Conservation (phyloP, 2,329 filamentous ascomycete genomes). For the Pseudomassariella vexata region DNA sequence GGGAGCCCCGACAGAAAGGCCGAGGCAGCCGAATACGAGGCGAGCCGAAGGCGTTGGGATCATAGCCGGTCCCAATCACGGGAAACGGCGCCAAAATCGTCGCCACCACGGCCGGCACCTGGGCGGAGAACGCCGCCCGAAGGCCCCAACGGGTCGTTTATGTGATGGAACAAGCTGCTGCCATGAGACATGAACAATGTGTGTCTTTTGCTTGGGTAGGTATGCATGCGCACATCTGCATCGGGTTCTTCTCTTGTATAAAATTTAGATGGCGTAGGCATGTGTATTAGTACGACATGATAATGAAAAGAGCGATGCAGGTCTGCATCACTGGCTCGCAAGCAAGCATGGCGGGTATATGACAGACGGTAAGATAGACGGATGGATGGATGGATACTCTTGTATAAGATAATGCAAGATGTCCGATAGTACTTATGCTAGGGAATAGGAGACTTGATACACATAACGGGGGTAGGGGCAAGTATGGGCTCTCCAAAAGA, state of each 20-base stretch:
- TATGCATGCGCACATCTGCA: not conserved
- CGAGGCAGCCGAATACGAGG: slow-evolving; percentile 19
- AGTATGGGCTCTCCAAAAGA: too few species aligned
- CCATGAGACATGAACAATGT: too few species aligned
- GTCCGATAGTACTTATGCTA: too few species aligned
- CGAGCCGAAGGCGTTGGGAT: slow-evolving; percentile 18
- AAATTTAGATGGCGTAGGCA: not conserved
- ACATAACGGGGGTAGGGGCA: too few species aligned
- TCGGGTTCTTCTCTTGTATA: not conserved
- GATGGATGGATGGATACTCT: too few species aligned
- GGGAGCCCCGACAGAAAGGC: slow-evolving; percentile 22
- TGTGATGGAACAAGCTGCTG: slow-evolving; percentile 1
- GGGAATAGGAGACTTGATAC: too few species aligned
- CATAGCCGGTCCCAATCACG: slow-evolving; percentile 16
- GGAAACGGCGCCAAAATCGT: slow-evolving; percentile 12
- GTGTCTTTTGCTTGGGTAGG: too few species aligned
- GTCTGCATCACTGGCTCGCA: too few species aligned
- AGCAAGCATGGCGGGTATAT: too few species aligned
- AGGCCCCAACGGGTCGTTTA: slow-evolving; percentile 12
- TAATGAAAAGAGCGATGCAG: not conserved
- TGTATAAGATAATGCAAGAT: too few species aligned
- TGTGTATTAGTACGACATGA: slow-evolving; percentile 1
- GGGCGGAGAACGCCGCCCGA: slow-evolving; percentile 11
- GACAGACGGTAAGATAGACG: too few species aligned
- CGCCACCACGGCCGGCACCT: slow-evolving; percentile 14